Evolutionary conservation across 768 basidiomycete species (phyloP).

Genomic region (Leccinum subtestaceum): DNA sequence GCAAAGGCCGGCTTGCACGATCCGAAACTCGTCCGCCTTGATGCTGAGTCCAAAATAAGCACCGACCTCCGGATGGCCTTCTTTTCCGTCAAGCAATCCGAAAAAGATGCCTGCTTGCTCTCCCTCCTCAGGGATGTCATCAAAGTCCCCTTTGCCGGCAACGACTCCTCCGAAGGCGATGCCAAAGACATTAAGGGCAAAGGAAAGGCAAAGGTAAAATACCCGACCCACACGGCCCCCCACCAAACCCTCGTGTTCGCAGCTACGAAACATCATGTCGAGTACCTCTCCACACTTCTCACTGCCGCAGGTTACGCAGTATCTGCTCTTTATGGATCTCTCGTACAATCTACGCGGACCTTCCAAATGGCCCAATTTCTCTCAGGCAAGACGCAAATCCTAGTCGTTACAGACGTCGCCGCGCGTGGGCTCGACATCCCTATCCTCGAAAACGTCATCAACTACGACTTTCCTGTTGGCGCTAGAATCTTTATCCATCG

Average conservation of each 20-base stretch:
- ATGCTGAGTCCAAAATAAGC: constrained; percentile 95
- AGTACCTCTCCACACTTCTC: constrained; percentile 82
- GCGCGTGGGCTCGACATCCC: constrained; percentile 98
- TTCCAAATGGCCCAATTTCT: constrained; percentile 92
- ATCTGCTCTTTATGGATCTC: constrained; percentile 92
- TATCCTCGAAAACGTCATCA: constrained; percentile 92
- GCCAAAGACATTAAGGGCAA: constrained; percentile 46
- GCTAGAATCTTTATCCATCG: constrained; percentile 93
- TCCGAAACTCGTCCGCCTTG: constrained; percentile 93
- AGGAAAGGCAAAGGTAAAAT: constrained; percentile 48
- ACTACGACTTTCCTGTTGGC: constrained; percentile 97
- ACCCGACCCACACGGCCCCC: constrained; percentile 54
- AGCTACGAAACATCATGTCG: constrained; percentile 98
- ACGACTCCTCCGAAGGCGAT: constrained; percentile 19
- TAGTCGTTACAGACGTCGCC: constrained; percentile 97
- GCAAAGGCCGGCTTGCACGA: constrained; percentile 95
- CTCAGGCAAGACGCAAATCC: constrained; percentile 68
- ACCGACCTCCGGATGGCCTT: constrained; percentile 92
- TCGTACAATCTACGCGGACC: constrained; percentile 88
- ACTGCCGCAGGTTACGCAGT: constrained; percentile 80
- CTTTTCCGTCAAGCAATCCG: constrained; percentile 85
- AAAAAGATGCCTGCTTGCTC: constrained; percentile 92
- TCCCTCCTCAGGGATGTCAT: constrained; percentile 85
- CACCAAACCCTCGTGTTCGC: constrained; percentile 94
- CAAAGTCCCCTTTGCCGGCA: constrained; percentile 61